These are phyloP conservation scores for Gymnopilus dilepis DNA, from an alignment of 768 basidiomycete species.

Conservation along the genomic window DNA sequence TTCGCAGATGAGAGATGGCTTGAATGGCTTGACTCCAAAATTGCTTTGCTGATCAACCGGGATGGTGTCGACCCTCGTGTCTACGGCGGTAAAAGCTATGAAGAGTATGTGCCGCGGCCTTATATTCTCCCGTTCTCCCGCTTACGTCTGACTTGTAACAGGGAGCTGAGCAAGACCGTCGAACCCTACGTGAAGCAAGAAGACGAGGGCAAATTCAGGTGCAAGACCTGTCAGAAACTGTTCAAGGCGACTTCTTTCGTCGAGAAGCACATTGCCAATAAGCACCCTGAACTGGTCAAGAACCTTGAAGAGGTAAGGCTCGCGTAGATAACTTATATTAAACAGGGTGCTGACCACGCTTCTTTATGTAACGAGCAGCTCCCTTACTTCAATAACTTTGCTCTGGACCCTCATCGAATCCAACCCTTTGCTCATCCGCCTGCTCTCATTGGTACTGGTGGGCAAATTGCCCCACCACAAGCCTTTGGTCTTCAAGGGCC, in stretches of 20 bases:
- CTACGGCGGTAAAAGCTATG: constrained; percentile 88
- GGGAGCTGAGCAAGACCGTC: constrained; percentile 81
- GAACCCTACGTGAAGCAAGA: constrained; percentile 90
- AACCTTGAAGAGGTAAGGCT: constrained; percentile 80
- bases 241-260: constrained; percentile 98
- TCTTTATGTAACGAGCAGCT: constrained; percentile 50
- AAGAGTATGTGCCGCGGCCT: constrained; percentile 63
- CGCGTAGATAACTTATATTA: not conserved
- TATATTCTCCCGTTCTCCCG: not conserved
- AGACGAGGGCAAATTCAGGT: constrained; percentile 96
- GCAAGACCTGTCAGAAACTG: constrained; percentile 94
- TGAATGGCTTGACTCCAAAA: constrained; percentile 86
- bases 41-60: constrained; percentile 79
- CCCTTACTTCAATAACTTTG: constrained; percentile 94
- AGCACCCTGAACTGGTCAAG: constrained; percentile 87
- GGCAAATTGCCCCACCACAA: constrained; percentile 79
- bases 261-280: constrained; percentile 96
- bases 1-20: constrained; percentile 84
- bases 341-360: constrained; percentile 8
- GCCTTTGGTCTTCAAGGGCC: constrained; percentile 81
- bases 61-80: constrained; percentile 84
- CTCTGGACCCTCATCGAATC: constrained; percentile 92
- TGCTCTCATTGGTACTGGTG: constrained; percentile 62
- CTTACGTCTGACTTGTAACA: constrained; percentile 38
- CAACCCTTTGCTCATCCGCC: constrained; percentile 86